Conservation (phyloP, 2,329 filamentous ascomycete genomes). For the Diaporthe capsici region DNA sequence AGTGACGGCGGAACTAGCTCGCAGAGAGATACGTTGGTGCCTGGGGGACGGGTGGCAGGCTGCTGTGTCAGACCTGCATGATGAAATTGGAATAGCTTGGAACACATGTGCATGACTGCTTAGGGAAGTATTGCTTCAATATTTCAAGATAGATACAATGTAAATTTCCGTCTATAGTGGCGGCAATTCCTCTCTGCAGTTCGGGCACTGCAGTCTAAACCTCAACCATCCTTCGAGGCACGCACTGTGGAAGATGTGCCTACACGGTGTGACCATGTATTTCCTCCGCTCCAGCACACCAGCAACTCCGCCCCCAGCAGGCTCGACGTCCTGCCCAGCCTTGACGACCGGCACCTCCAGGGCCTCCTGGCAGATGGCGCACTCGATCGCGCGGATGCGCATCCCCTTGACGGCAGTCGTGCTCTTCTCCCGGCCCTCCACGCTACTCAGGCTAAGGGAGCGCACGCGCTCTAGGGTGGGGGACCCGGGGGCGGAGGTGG, state of each 20-base stretch:
- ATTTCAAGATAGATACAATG: not conserved
- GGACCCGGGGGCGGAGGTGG: conserved; percentile 47
- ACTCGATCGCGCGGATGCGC: conserved; percentile 77
- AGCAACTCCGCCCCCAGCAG: conserved; percentile 65
- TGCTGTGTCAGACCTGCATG: conserved; percentile 3
- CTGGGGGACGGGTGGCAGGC: not conserved
- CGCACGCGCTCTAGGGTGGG: conserved; percentile 51
- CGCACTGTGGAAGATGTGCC: conserved; percentile 93
- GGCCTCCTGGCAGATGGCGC: conserved; percentile 93
- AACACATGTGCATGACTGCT: not conserved
- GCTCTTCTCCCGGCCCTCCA: conserved; percentile 52
- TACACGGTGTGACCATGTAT: conserved; percentile 98
- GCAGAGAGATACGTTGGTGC: not conserved
- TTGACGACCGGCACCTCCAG: conserved; percentile 89
- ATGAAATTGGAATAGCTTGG: conserved; percentile 2
- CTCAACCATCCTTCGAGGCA: conserved; percentile 98
- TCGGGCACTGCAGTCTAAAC: conserved; percentile 92
- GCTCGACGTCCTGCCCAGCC: conserved; percentile 64
- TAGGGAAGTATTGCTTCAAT: not conserved
- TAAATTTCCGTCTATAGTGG: conserved; percentile 72
- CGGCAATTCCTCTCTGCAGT: conserved; percentile 90
- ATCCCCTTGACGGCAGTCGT: conserved; percentile 44
- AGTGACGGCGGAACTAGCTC: not conserved
- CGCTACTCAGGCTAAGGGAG: conserved; percentile 46
- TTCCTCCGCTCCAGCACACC: conserved; percentile 83